Evolutionary conservation across 495 filamentous ascomycete genomes (phyloP).

Genomic region (Clohesyomyces aquaticus): DNA sequence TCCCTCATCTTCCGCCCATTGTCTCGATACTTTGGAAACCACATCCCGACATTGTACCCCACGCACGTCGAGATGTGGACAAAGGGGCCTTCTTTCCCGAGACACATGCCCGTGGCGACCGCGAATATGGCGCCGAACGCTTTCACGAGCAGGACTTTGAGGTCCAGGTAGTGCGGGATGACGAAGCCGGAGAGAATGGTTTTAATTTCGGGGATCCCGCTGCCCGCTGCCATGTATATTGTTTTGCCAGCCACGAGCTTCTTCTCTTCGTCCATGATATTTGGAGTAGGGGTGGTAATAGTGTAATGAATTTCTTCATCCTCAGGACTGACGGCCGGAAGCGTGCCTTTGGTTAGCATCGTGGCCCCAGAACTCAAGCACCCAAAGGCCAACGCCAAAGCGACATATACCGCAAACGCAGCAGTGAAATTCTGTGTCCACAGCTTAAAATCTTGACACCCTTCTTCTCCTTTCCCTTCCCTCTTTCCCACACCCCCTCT

Average conservation of each 20-base stretch:
- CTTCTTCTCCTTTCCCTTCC: conserved; percentile 35
- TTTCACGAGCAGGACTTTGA: conserved; percentile 60
- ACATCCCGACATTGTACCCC: conserved; percentile 56
- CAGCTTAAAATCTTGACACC: conserved; percentile 50
- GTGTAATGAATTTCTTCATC: conserved; percentile 42
- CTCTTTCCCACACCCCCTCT: too few species aligned
- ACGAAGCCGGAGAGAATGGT: conserved; percentile 63
- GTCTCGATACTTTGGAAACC: conserved; percentile 58
- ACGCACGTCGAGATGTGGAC: conserved; percentile 63
- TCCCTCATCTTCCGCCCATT: conserved; percentile 60
- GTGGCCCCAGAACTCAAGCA: conserved; percentile 56
- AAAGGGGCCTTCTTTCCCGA: conserved; percentile 65
- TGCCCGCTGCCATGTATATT: conserved; percentile 62
- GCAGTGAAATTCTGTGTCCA: conserved; percentile 52
- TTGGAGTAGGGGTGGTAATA: too few species aligned
- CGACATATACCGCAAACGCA: conserved; percentile 56
- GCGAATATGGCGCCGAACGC: conserved; percentile 61
- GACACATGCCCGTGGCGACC: conserved; percentile 61
- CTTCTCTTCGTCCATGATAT: too few species aligned
- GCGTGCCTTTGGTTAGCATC: conserved; percentile 55
- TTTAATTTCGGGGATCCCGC: conserved; percentile 64
- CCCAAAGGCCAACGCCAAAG: conserved; percentile 55
- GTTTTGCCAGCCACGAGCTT: conserved; percentile 49
- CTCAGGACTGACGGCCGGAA: conserved; percentile 51
- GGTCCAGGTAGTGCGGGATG: conserved; percentile 59